Evolutionary conservation across 129 eudicot genomes (phyloP).

Genomic region (Pseudognaphalium luteoalbum): DNA sequence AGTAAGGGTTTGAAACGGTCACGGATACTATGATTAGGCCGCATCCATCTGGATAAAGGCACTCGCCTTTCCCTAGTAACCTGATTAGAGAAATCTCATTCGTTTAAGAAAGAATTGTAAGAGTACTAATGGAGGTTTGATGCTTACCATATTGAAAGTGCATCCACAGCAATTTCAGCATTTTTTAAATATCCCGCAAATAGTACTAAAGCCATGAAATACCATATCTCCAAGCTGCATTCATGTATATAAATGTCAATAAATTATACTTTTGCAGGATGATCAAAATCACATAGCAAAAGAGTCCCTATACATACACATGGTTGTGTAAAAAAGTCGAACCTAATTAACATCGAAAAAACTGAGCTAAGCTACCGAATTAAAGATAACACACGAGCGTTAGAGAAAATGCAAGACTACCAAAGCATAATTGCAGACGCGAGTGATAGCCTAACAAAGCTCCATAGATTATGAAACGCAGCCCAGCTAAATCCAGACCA

Average conservation of each 20-base stretch:
- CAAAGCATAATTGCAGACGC: slow-evolving; percentile 1
- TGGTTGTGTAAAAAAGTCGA: too few relatives aligned
- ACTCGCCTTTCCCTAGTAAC: too few relatives aligned
- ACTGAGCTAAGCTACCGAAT: too few relatives aligned
- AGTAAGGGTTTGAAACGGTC: too few relatives aligned
- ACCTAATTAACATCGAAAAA: too few relatives aligned
- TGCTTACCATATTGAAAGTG: slow-evolving; percentile 8
- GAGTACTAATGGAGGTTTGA: background rate
- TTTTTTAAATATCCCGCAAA: slow-evolving; percentile 2
- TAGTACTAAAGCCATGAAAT: background rate
- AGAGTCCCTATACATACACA: background rate
- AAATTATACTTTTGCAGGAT: background rate
- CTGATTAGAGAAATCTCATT: too few relatives aligned
- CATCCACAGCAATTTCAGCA: slow-evolving; percentile 10
- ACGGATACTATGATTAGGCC: too few relatives aligned
- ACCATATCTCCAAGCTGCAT: slow-evolving; percentile 8
- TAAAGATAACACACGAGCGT: too few relatives aligned
- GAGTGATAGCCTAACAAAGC: slow-evolving; percentile 5
- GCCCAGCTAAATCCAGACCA: slow-evolving; percentile 4
- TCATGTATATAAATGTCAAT: background rate
- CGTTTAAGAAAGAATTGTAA: too few relatives aligned
- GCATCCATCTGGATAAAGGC: too few relatives aligned
- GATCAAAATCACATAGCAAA: too few relatives aligned
- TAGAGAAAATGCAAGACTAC: background rate
- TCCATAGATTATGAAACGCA: background rate